These are phyloP conservation scores for Globisporangium nodosum DNA, from an alignment of 352 stramenopile species.

Conservation along the genomic window DNA sequence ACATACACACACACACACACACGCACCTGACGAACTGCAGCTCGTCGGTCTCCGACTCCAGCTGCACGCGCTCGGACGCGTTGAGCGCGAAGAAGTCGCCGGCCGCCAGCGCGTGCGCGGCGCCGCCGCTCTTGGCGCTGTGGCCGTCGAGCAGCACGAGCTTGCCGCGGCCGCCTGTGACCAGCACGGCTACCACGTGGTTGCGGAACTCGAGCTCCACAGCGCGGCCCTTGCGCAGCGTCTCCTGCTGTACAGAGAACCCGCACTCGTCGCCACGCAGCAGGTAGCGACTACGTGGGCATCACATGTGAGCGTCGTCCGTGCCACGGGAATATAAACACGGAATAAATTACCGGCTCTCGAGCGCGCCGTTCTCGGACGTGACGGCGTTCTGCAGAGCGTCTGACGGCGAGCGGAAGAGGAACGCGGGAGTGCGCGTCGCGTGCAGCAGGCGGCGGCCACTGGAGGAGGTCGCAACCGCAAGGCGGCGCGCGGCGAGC, in stretches of 20 bases:
- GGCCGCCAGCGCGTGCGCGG: slow-evolving; percentile 16
- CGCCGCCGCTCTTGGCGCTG: slow-evolving; percentile 16
- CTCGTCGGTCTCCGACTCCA: slow-evolving; percentile 54
- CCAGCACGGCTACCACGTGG: slow-evolving; percentile 66
- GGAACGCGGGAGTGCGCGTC: slow-evolving; percentile 28
- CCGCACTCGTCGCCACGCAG: slow-evolving; percentile 64
- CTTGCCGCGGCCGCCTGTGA: slow-evolving; percentile 50
- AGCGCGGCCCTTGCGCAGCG: slow-evolving; percentile 44
- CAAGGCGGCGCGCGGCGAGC: not conserved
- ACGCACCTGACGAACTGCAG: slow-evolving; percentile 58
- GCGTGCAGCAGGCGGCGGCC: slow-evolving; percentile 33
- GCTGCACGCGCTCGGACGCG: slow-evolving; percentile 42
- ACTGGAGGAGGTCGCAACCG: not conserved
- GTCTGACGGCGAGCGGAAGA: slow-evolving; percentile 52
- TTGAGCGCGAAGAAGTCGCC: slow-evolving; percentile 61
- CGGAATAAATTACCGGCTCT: slow-evolving; percentile 54
- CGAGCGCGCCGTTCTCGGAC: slow-evolving; percentile 36
- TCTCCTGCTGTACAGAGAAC: slow-evolving; percentile 76
- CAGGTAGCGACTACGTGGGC: slow-evolving; percentile 69
- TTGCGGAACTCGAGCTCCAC: slow-evolving; percentile 69
- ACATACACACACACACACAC: too few relatives aligned
- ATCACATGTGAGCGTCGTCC: too few relatives aligned
- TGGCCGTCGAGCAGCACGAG: slow-evolving; percentile 50
- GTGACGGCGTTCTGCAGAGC: slow-evolving; percentile 33
- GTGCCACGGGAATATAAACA: too few relatives aligned